Evolutionary conservation across 2,329 filamentous ascomycete genomes (phyloP).

Genomic region (Penicillium crustosum): DNA sequence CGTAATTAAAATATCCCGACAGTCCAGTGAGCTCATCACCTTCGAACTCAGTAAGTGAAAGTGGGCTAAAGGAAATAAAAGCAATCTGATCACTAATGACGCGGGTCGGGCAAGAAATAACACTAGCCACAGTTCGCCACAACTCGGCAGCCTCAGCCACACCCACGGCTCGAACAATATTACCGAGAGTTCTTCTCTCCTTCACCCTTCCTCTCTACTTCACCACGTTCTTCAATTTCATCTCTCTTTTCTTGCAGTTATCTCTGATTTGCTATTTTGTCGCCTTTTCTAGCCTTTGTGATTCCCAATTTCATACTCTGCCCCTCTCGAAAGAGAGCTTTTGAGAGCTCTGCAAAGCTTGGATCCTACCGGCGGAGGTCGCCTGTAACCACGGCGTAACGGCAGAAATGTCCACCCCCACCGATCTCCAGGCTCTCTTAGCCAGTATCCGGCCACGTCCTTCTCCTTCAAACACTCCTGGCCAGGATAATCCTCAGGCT

Average conservation of each 20-base stretch:
- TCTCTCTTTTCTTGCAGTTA: constrained; percentile 21
- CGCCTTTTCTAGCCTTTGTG: constrained; percentile 14
- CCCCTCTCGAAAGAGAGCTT: constrained; percentile 38
- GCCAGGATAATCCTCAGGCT: constrained; percentile 27
- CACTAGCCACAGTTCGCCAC: constrained; percentile 12
- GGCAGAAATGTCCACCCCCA: constrained; percentile 50
- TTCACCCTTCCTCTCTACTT: constrained; percentile 26
- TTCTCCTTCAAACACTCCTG: constrained; percentile 33
- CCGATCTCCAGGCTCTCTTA: constrained; percentile 49
- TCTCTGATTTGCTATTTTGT: constrained; percentile 19
- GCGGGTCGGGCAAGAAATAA: constrained; percentile 4
- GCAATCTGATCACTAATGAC: constrained; percentile 3
- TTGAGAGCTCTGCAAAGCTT: constrained; percentile 28
- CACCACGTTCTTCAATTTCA: constrained; percentile 21
- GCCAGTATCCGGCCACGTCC: constrained; percentile 47
- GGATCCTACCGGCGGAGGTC: constrained; percentile 30
- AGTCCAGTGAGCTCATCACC: not conserved
- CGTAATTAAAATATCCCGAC: not conserved
- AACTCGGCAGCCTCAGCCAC: constrained; percentile 17
- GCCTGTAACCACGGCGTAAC: constrained; percentile 31
- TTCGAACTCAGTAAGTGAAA: not conserved
- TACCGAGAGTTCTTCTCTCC: constrained; percentile 22
- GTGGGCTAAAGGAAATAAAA: not conserved
- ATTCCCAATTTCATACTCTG: constrained; percentile 13
- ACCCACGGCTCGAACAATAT: constrained; percentile 16